phyloP scores from a whole-genome alignment of 305 asterid species.

The Fraxinus xanthoxyloides region DNA sequence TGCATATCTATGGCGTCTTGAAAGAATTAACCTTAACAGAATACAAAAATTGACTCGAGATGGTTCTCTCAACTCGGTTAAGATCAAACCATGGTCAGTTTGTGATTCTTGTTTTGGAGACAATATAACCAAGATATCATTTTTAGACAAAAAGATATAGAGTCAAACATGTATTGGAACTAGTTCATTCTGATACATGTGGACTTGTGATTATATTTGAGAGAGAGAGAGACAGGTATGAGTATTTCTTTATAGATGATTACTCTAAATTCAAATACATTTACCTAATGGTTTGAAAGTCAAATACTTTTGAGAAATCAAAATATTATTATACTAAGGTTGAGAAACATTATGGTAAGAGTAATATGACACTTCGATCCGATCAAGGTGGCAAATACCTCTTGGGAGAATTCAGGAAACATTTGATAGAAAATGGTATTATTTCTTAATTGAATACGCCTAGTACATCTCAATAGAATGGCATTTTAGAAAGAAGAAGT shows the following conservation, averaged over 20 bases:
- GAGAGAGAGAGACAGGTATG: not conserved
- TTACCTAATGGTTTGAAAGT: not conserved
- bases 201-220: not conserved
- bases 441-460: not conserved
- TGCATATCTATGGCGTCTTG: not conserved
- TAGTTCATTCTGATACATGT: not conserved
- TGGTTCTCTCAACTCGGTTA: not conserved
- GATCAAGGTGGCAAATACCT: not conserved
- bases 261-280: not conserved
- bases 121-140: not conserved
- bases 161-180: too few species aligned
- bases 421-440: not conserved
- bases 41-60: not conserved
- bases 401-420: not conserved
- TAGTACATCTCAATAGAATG: not conserved
- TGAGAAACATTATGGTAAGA: not conserved
- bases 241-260: not conserved
- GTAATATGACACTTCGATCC: not conserved
- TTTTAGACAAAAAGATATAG: not conserved
- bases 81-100: not conserved
- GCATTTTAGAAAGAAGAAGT: too few species aligned
- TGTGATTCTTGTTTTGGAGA: not conserved
- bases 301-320: not conserved
- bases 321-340: not conserved
- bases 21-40: not conserved